A percentile compares a stretch with the other conserved stretches of the same genome.
These are phyloP conservation scores for Lathyrus tuberosus DNA, from an alignment of 306 rosid genomes.

Conservation along the genomic window DNA sequence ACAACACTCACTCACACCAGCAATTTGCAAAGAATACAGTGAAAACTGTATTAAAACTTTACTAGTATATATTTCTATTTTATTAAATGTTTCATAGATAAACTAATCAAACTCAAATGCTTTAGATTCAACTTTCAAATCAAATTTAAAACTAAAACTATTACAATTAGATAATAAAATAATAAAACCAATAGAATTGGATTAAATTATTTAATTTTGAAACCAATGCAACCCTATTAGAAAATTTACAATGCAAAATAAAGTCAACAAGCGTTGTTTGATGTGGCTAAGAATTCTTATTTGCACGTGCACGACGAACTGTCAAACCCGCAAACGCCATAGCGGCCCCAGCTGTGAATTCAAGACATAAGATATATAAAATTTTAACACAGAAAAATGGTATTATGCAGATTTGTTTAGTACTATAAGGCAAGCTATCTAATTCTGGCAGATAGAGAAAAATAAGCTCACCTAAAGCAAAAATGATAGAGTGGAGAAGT, in stretches of 20 bases:
- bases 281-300: slow-evolving; percentile 50
- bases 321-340: slow-evolving; percentile 64
- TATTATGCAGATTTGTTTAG: slow-evolving; percentile 13
- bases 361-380: slow-evolving; percentile 29
- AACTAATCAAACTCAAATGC: slow-evolving; percentile 1
- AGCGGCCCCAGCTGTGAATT: slow-evolving; percentile 79
- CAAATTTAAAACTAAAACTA: background rate
- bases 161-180: background rate
- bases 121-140: slow-evolving; percentile 2
- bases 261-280: slow-evolving; percentile 30
- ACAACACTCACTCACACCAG: no score
- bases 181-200: background rate
- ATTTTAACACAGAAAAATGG: slow-evolving; percentile 1
- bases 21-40: no score
- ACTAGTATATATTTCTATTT: background rate
- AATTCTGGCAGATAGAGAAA: slow-evolving; percentile 23
- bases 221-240: background rate
- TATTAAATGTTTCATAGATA: background rate
- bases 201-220: background rate
- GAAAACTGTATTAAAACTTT: background rate
- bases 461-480: slow-evolving; percentile 64
- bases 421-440: slow-evolving; percentile 1
- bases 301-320: slow-evolving; percentile 63
- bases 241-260: background rate
- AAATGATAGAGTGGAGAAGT: slow-evolving; percentile 69